These are phyloP conservation scores for Suhomyces maxii DNA, from an alignment of 1,139 yeast genomes.

Conservation along the genomic window DNA sequence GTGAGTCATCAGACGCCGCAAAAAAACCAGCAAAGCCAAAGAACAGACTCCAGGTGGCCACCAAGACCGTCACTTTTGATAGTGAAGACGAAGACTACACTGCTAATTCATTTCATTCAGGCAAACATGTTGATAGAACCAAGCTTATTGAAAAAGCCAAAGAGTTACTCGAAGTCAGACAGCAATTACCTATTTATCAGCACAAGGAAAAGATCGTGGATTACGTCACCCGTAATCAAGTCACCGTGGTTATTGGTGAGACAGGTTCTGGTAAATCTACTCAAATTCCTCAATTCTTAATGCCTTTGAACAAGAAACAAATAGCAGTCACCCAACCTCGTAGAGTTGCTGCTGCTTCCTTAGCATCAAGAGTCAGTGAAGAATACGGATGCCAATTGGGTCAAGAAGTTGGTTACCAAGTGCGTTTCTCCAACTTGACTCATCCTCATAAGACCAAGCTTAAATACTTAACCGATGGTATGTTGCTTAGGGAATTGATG, in stretches of 20 bases:
- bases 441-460: constrained; percentile 54
- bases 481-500: constrained; percentile 90
- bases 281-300: constrained; percentile 89
- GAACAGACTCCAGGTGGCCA: not conserved
- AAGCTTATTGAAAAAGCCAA: constrained; percentile 44
- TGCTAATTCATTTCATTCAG: constrained; percentile 12
- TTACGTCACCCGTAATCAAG: constrained; percentile 57
- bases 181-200: constrained; percentile 71
- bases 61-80: constrained; percentile 16
- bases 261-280: constrained; percentile 99
- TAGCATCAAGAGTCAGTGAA: constrained; percentile 90
- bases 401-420: constrained; percentile 88
- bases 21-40: not conserved
- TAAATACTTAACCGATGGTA: constrained; percentile 94
- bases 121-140: constrained; percentile 9
- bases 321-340: constrained; percentile 97
- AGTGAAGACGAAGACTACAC: constrained; percentile 28
- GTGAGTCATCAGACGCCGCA: constrained; percentile 1
- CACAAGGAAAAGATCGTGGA: constrained; percentile 65
- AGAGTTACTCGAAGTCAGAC: constrained; percentile 50
- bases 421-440: constrained; percentile 62
- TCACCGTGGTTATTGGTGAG: constrained; percentile 86
- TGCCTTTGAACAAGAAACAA: constrained; percentile 50
- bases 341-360: constrained; percentile 93
- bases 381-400: constrained; percentile 82